phyloP scores from a whole-genome alignment of 1,139 yeast species.

The Blastobotrys proliferans region DNA sequence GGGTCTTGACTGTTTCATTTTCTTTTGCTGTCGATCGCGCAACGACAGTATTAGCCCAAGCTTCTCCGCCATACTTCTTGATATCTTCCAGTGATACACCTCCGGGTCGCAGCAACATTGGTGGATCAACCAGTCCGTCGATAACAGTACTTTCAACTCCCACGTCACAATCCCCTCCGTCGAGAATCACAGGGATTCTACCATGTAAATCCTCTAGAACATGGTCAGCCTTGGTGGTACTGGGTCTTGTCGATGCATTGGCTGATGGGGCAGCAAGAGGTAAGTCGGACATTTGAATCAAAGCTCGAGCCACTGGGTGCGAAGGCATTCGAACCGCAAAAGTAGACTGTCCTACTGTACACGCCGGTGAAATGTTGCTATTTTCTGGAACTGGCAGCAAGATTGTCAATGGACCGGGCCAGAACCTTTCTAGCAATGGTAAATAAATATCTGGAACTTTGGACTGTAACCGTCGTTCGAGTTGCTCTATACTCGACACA shows the following conservation, averaged over 20 bases:
- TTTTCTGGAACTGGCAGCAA: conserved; percentile 56
- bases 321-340: conserved; percentile 88
- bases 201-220: conserved; percentile 76
- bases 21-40: conserved; percentile 64
- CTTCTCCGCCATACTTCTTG: conserved; percentile 53
- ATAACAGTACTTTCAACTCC: conserved; percentile 94
- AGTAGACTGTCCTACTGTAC: conserved; percentile 84
- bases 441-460: conserved; percentile 62
- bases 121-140: conserved; percentile 82
- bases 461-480: conserved; percentile 41
- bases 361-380: conserved; percentile 60
- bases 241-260: conserved; percentile 91
- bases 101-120: conserved; percentile 88
- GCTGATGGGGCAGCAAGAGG: conserved; percentile 98
- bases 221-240: conserved; percentile 85
- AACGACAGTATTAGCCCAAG: conserved; percentile 59
- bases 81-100: conserved; percentile 83
- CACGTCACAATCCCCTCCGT: conserved; percentile 86
- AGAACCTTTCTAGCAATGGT: conserved; percentile 59
- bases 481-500: conserved; percentile 71
- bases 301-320: conserved; percentile 85
- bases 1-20: conserved; percentile 77
- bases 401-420: conserved; percentile 97
- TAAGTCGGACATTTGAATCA: conserved; percentile 77
- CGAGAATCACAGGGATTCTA: conserved; percentile 77